Evolutionary conservation across 345 rosid genomes (phyloP).

Genomic region (Eutrema japonicum): DNA sequence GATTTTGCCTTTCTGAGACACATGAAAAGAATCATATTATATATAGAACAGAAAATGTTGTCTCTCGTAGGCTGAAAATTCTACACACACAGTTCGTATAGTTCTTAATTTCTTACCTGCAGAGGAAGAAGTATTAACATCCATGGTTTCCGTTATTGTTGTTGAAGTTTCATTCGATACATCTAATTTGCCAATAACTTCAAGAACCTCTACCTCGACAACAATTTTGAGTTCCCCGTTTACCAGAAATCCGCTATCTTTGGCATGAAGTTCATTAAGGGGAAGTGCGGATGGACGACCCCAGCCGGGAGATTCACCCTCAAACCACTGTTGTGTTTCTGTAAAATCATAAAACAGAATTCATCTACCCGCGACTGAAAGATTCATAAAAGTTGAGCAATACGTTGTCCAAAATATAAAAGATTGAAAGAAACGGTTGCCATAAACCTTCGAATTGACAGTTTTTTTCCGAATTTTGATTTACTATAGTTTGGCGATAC

Average conservation of each 20-base stretch:
- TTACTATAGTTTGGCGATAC: slow-evolving; percentile 51
- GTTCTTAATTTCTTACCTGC: neutral
- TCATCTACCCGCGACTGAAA: neutral
- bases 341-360: neutral
- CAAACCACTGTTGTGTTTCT: neutral
- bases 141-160: neutral
- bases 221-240: slow-evolving; percentile 60
- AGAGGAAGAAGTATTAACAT: neutral
- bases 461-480: slow-evolving; percentile 54
- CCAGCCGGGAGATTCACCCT: neutral
- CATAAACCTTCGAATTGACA: slow-evolving; percentile 14
- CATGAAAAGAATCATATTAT: neutral
- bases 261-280: neutral
- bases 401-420: too few relatives aligned
- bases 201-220: slow-evolving; percentile 53
- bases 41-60: neutral
- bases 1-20: slow-evolving; percentile 1
- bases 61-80: neutral
- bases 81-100: neutral
- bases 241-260: slow-evolving; percentile 41
- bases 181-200: slow-evolving; percentile 32
- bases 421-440: too few relatives aligned
- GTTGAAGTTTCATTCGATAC: slow-evolving; percentile 21
- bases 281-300: neutral
- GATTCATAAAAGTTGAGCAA: too few relatives aligned